phyloP scores from a whole-genome alignment of 106 monocot species.

The Iris macrosiphon region DNA sequence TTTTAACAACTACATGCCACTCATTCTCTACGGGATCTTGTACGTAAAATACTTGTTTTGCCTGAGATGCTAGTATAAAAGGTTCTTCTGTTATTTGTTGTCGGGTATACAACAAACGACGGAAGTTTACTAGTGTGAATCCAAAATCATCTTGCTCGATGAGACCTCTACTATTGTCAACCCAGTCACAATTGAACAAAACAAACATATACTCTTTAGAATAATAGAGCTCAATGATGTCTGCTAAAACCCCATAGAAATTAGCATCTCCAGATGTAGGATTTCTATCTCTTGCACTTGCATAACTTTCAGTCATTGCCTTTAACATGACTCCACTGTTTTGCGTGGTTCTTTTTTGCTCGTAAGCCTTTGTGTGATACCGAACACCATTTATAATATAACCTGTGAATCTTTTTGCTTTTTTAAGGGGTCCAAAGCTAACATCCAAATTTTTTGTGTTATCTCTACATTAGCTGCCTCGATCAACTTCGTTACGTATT shows the following conservation, averaged over 20 bases:
- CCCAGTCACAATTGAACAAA: slow-evolving; percentile 10
- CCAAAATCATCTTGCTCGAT: slow-evolving; percentile 8
- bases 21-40: slow-evolving; percentile 5
- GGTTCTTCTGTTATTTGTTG: not conserved
- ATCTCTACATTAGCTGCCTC: no score
- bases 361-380: not conserved
- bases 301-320: not conserved
- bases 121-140: slow-evolving; percentile 7
- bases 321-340: not conserved
- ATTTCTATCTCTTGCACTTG: no score
- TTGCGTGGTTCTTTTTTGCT: not conserved
- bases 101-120: not conserved
- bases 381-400: not conserved
- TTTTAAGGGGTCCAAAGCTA: no score
- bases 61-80: no score
- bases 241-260: not conserved
- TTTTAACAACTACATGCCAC: slow-evolving; percentile 5
- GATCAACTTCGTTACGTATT: no score
- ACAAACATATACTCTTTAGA: not conserved
- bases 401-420: no score
- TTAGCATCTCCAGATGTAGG: not conserved
- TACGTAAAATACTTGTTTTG: slow-evolving; percentile 11
- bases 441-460: no score
- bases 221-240: slow-evolving; percentile 9
- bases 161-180: not conserved